Evolutionary conservation across 1,284 basidiomycete species (phyloP).

Genomic region (Cryptococcus sp.): DNA sequence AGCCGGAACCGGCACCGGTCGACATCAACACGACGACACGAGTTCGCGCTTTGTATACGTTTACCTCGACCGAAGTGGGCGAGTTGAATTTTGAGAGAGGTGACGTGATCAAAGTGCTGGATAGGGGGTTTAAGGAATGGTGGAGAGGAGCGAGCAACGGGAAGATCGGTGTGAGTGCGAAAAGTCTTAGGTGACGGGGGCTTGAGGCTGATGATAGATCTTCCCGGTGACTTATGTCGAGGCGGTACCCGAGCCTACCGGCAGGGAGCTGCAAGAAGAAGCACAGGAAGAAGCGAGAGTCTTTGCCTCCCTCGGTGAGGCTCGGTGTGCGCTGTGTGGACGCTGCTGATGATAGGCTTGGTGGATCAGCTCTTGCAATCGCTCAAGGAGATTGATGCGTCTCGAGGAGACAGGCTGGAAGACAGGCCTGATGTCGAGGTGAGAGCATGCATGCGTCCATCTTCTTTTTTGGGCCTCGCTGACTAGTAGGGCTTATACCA

Average conservation of each 20-base stretch:
- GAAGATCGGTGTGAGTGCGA: conserved; percentile 59
- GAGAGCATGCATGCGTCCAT: conserved; percentile 10
- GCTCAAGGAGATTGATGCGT: conserved; percentile 69
- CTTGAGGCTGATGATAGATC: conserved; percentile 50
- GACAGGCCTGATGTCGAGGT: conserved; percentile 94
- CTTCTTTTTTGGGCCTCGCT: not conserved
- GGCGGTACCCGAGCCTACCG: conserved; percentile 77
- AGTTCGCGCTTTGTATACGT: conserved; percentile 85
- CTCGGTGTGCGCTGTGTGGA: not conserved
- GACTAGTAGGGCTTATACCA: conserved; percentile 78
- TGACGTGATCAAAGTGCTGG: conserved; percentile 92
- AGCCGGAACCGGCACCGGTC: conserved; percentile 33
- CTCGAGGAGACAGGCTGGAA: conserved; percentile 72
- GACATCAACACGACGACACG: conserved; percentile 58
- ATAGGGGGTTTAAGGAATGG: conserved; percentile 95
- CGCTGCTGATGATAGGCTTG: conserved; percentile 55
- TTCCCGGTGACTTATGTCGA: conserved; percentile 99
- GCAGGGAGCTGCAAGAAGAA: conserved; percentile 71
- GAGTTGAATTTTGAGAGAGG: conserved; percentile 91
- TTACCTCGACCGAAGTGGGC: conserved; percentile 80
- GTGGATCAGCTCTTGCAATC: conserved; percentile 82
- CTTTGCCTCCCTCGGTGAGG: conserved; percentile 42
- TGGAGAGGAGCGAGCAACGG: conserved; percentile 93
- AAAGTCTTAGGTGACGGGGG: not conserved
- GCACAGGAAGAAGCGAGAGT: conserved; percentile 84